These are phyloP conservation scores for Citrus australasica DNA, from an alignment of 345 rosid species.

Conservation along the genomic window DNA sequence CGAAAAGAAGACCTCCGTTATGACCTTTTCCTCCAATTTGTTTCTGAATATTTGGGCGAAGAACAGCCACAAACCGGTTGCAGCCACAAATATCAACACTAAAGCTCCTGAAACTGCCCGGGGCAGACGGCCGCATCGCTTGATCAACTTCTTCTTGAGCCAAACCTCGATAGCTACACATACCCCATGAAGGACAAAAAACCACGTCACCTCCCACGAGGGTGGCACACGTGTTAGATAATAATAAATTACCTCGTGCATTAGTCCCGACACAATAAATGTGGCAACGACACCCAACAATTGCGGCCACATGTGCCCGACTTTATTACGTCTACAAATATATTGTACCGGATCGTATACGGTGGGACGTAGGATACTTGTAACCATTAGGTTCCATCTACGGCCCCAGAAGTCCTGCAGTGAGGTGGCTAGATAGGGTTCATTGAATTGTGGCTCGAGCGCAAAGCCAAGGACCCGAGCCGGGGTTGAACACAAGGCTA, in stretches of 20 bases:
- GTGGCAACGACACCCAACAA: slow-evolving; percentile 36
- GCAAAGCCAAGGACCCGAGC: slow-evolving; percentile 45
- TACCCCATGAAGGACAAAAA: slow-evolving; percentile 55
- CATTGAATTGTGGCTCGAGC: slow-evolving; percentile 57
- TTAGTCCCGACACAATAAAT: slow-evolving; percentile 45
- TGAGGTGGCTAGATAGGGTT: slow-evolving; percentile 66
- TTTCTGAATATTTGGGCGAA: slow-evolving; percentile 20
- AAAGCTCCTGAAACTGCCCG: slow-evolving; percentile 17
- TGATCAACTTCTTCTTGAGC: not conserved
- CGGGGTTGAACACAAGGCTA: slow-evolving; percentile 28
- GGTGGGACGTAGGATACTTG: slow-evolving; percentile 45
- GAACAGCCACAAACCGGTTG: slow-evolving; percentile 38
- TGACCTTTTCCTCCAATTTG: not conserved
- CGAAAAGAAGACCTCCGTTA: not conserved
- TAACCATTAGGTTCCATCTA: slow-evolving; percentile 71
- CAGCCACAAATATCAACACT: slow-evolving; percentile 33
- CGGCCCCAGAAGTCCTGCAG: slow-evolving; percentile 85
- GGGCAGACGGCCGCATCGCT: slow-evolving; percentile 15
- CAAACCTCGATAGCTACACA: slow-evolving; percentile 20
- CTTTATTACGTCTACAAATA: not conserved
- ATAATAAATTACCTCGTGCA: slow-evolving; percentile 61
- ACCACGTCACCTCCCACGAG: slow-evolving; percentile 79
- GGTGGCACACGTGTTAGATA: slow-evolving; percentile 38
- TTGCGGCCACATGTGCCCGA: slow-evolving; percentile 26
- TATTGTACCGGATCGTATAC: slow-evolving; percentile 44